phyloP scores from a whole-genome alignment of 2,329 filamentous ascomycete genomes.

The Dissoconium aciculare region DNA sequence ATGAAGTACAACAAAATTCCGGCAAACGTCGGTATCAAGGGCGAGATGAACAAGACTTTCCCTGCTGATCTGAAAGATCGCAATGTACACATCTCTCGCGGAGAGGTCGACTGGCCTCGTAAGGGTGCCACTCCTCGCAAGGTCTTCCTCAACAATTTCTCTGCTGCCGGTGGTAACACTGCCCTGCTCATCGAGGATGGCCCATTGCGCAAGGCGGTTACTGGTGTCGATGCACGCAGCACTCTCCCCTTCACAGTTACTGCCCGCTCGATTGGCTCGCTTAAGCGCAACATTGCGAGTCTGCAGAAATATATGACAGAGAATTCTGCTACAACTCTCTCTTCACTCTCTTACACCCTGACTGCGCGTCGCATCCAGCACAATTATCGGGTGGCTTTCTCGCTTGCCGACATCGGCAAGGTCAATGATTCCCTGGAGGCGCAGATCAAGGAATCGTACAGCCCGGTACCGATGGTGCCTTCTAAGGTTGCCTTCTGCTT shows the following conservation, averaged over 20 bases:
- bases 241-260: slow-evolving; percentile 36
- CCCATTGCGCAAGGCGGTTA: slow-evolving; percentile 29
- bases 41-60: slow-evolving; percentile 41
- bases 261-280: slow-evolving; percentile 36
- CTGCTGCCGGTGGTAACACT: slow-evolving; percentile 40
- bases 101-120: slow-evolving; percentile 32
- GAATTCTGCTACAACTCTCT: slow-evolving; percentile 31
- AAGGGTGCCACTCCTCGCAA: slow-evolving; percentile 35
- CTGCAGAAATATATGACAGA: slow-evolving; percentile 33
- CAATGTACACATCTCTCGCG: slow-evolving; percentile 37
- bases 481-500: slow-evolving; percentile 39
- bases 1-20: slow-evolving; percentile 40
- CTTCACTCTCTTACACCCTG: slow-evolving; percentile 38
- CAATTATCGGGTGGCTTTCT: slow-evolving; percentile 37
- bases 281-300: slow-evolving; percentile 37
- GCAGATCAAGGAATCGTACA: slow-evolving; percentile 37
- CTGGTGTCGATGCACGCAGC: slow-evolving; percentile 30
- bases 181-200: slow-evolving; percentile 38
- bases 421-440: slow-evolving; percentile 32
- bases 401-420: slow-evolving; percentile 33
- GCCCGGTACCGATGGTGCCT: slow-evolving; percentile 37
- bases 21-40: slow-evolving; percentile 41
- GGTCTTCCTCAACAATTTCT: slow-evolving; percentile 40
- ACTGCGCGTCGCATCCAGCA: slow-evolving; percentile 40
- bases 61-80: slow-evolving; percentile 38